Base-by-base conservation (phyloP, 495 filamentous ascomycete genomes). In the Tuber umbilicatum region DNA sequence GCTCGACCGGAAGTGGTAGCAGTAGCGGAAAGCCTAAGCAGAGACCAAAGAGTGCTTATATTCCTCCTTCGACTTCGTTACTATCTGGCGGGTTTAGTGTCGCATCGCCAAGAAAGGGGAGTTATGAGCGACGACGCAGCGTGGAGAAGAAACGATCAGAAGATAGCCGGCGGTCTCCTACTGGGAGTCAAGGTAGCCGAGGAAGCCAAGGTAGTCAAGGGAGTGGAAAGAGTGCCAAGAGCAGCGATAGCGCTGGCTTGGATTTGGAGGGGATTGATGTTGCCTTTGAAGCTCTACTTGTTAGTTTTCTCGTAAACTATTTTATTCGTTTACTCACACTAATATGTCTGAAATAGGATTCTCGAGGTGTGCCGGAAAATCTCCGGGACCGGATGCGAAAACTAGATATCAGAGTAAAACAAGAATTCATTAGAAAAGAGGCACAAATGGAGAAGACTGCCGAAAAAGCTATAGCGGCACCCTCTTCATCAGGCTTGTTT, bases 331-430 rank as follows among this genome's bases (percentile, higher is more conserved):
- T 31, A 21, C 31, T n/a, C 21, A 75, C 16, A 71, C 77, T 69
- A 77, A 67, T 23, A 35, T 60, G 41, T 41, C 72, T 82, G 60
- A 23, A 74, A 78, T 50, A 82, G 81, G 81, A 80, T 35, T 78
- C 81, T 6, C 73, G 81, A 16, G 81, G 76, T 27, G 81, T 99
- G 71, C 94, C 95, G 31, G 91, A 95, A 77, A 92, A 97, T 75
- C 94, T 97, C 86, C 88, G 93, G 72, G 91, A 94, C 81, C 94
- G 94, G 84, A 97, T 99, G 93, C 89, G 95, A 41, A 93, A 89
- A 42, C 85, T 99, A 70, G 92, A 93, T 73, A 89, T 91, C 73
- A 92, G 91, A 40, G 93, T 99, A 84, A 99, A 99, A 84, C 91
- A 91, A 76, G 94, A 99, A 75, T 97, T 99, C 77, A 93, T 98